phyloP scores from a whole-genome alignment of 352 stramenopile species.

The Chrysophaeum taylorii region DNA sequence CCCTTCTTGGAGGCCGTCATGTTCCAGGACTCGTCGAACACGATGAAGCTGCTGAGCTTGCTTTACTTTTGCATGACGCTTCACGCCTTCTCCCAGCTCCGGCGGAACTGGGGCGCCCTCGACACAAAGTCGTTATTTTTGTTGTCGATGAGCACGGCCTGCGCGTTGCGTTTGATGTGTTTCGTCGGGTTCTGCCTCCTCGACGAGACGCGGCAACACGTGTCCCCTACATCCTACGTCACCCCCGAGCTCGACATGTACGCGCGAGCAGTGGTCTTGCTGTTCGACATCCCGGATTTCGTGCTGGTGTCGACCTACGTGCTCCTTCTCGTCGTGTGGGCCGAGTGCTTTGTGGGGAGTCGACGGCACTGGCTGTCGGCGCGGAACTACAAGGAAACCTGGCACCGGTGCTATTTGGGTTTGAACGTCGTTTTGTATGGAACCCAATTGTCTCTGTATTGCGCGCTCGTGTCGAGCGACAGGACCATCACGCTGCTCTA shows the following conservation, averaged over 20 bases:
- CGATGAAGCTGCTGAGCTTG: background rate
- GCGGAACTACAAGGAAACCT: constrained; percentile 16
- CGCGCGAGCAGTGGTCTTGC: constrained; percentile 41
- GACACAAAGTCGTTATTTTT: background rate
- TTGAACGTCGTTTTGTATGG: constrained; percentile 44
- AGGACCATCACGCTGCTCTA: background rate
- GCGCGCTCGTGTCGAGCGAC: background rate
- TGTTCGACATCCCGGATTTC: constrained; percentile 48
- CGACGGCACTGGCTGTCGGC: constrained; percentile 35
- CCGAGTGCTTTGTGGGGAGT: constrained; percentile 38
- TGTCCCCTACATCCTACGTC: no score
- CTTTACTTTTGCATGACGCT: background rate
- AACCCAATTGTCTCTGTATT: constrained; percentile 39
- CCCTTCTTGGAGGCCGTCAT: no score
- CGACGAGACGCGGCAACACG: background rate
- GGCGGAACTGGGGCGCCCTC: background rate
- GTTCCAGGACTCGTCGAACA: background rate
- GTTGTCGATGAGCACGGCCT: background rate
- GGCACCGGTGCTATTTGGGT: constrained; percentile 35
- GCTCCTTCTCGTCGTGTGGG: constrained; percentile 42
- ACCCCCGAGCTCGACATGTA: constrained; percentile 49
- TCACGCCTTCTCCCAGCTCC: background rate
- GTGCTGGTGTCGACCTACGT: constrained; percentile 39
- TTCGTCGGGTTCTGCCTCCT: background rate
- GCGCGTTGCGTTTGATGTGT: background rate